phyloP scores from a whole-genome alignment of 2,329 filamentous ascomycete species.

The Leptographium flavum region DNA sequence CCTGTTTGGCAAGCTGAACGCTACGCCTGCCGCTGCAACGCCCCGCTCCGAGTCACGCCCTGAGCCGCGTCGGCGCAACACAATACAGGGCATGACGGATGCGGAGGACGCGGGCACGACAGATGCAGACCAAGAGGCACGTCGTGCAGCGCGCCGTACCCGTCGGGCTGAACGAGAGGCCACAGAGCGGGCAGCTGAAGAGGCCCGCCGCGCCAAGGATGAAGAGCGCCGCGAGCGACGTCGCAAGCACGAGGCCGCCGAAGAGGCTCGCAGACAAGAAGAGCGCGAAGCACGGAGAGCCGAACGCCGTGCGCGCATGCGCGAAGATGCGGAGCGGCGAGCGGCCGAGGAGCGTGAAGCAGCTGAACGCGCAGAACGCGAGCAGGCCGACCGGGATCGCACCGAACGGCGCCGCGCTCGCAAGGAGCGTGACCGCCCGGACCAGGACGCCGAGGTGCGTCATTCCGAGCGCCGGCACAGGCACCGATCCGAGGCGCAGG shows the following conservation, averaged over 20 bases:
- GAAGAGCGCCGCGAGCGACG: conserved; percentile 41
- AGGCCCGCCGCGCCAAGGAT: conserved; percentile 41
- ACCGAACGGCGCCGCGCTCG: conserved; percentile 35
- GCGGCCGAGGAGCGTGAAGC: conserved; percentile 13
- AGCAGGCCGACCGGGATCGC: conserved; percentile 26
- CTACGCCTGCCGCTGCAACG: conserved; percentile 13
- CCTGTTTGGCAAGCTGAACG: conserved; percentile 44
- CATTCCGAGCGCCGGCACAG: conserved; percentile 31
- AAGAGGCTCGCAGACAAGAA: conserved; percentile 34
- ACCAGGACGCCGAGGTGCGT: conserved; percentile 30
- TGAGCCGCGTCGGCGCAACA: conserved; percentile 34
- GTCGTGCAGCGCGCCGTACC: conserved; percentile 47
- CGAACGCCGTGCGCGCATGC: conserved; percentile 21
- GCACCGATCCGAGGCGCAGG: conserved; percentile 25
- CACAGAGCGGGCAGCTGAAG: conserved; percentile 37
- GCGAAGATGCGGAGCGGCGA: conserved; percentile 22
- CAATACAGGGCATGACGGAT: conserved; percentile 29
- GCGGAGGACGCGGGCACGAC: conserved; percentile 28
- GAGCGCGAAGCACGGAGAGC: conserved; percentile 42
- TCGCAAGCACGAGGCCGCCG: conserved; percentile 41
- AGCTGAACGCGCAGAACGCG: conserved; percentile 25
- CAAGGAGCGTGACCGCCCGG: conserved; percentile 28
- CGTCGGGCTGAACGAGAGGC: conserved; percentile 37
- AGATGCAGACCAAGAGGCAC: conserved; percentile 38
- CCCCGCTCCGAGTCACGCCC: conserved; percentile 18